These are phyloP conservation scores for Pestalotiopsis sp. DNA, from an alignment of 2,329 filamentous ascomycete genomes.

Conservation along the genomic window DNA sequence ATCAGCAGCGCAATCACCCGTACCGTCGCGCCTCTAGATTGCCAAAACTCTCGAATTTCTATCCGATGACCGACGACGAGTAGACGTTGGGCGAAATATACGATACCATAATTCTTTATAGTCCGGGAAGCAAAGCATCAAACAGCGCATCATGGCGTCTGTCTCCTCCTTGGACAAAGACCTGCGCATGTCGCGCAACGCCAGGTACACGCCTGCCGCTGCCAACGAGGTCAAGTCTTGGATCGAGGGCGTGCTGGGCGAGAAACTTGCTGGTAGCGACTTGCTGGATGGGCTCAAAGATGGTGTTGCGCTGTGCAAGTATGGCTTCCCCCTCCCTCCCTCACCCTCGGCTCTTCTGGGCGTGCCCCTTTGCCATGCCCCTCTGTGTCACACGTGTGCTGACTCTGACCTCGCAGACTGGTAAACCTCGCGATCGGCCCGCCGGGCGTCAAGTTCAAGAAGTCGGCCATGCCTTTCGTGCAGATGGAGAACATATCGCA, in stretches of 20 bases:
- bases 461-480: slow-evolving; percentile 94
- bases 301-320: slow-evolving; percentile 92
- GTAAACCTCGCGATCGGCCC: slow-evolving; percentile 78
- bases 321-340: slow-evolving; percentile 35
- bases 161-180: slow-evolving; percentile 94
- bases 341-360: neutral
- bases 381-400: neutral
- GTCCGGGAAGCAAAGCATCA: neutral
- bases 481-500: slow-evolving; percentile 99
- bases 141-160: slow-evolving; percentile 71
- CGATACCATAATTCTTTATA: slow-evolving; percentile 2
- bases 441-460: slow-evolving; percentile 85
- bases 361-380: neutral
- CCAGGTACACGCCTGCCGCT: slow-evolving; percentile 89
- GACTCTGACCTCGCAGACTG: slow-evolving; percentile 55
- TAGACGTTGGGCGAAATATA: neutral
- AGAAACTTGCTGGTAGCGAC: slow-evolving; percentile 72
- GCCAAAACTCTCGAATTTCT: neutral
- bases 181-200: slow-evolving; percentile 88
- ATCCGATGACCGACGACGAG: slow-evolving; percentile 1
- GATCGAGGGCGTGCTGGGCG: slow-evolving; percentile 82
- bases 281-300: slow-evolving; percentile 86
- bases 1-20: neutral
- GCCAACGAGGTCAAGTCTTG: slow-evolving; percentile 83
- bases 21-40: neutral